These are phyloP conservation scores for Xylariaceae sp. DNA, from an alignment of 2,329 filamentous ascomycete genomes.

Conservation along the genomic window DNA sequence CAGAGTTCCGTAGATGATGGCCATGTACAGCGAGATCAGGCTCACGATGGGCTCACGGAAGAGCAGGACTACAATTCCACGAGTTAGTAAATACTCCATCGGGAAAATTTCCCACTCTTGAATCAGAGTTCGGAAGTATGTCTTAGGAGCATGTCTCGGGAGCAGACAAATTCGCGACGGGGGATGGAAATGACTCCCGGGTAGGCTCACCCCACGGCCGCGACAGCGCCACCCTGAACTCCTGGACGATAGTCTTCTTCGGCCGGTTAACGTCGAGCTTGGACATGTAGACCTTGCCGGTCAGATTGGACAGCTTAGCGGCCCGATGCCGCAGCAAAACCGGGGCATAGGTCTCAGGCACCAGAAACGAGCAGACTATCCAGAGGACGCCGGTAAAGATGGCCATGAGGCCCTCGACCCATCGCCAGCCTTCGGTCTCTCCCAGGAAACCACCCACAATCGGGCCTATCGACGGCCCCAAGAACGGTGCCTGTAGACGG, in stretches of 20 bases:
- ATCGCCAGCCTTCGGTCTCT: conserved; percentile 58
- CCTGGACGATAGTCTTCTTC: conserved; percentile 37
- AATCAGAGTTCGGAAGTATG: too few relatives aligned
- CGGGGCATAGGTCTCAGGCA: conserved; percentile 56
- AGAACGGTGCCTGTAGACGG: conserved; percentile 48
- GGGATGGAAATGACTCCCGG: too few relatives aligned
- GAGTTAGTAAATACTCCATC: too few relatives aligned
- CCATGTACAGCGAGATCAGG: conserved; percentile 56
- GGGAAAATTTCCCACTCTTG: too few relatives aligned
- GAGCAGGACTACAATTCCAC: too few relatives aligned
- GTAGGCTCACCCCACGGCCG: too few relatives aligned
- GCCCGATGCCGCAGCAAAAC: conserved; percentile 49
- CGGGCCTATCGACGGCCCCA: conserved; percentile 57
- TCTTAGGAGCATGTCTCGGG: too few relatives aligned
- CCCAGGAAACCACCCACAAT: conserved; percentile 62
- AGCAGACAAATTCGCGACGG: too few relatives aligned
- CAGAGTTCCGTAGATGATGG: conserved; percentile 50
- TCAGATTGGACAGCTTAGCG: conserved; percentile 39
- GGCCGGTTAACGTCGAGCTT: conserved; percentile 37
- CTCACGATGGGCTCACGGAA: conserved; percentile 65
- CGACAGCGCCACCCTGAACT: conserved; percentile 50
- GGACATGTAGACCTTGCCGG: conserved; percentile 49
- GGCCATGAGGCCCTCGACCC: conserved; percentile 60
- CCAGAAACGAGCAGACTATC: conserved; percentile 41
- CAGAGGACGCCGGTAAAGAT: conserved; percentile 56